Conservation (phyloP, 2,329 filamentous ascomycete species). For the Lecanicillium sp. region DNA sequence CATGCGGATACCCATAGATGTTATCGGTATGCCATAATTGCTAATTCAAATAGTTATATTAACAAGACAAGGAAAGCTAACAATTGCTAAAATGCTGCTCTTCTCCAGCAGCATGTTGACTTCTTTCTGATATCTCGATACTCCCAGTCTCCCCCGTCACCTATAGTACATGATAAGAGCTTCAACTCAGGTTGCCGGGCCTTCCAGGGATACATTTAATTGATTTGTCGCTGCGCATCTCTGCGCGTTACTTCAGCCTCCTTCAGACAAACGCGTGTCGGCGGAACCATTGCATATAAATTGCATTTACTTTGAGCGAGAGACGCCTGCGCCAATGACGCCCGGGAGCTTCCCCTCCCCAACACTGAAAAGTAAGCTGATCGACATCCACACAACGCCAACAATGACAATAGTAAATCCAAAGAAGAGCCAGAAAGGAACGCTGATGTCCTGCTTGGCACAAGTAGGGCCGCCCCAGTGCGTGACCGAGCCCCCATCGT, state of each 20-base stretch:
- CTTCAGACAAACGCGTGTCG: too few relatives aligned
- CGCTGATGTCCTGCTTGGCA: conserved; percentile 85
- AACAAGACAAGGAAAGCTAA: not conserved
- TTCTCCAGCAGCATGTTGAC: too few relatives aligned
- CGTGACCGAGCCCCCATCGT: conserved; percentile 53
- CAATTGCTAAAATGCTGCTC: not conserved
- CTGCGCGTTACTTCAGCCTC: too few relatives aligned
- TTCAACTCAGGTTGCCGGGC: not conserved
- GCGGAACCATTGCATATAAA: not conserved
- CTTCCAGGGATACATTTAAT: too few relatives aligned
- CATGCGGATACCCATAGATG: too few relatives aligned
- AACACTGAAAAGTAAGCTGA: conserved; percentile 75
- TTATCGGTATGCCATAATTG: not conserved
- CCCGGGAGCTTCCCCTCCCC: conserved; percentile 84
- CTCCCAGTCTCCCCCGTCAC: not conserved
- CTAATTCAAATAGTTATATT: not conserved
- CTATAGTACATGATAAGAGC: conserved; percentile 8
- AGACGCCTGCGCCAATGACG: conserved; percentile 93
- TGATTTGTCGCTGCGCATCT: too few relatives aligned
- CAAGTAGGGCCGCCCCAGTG: conserved; percentile 83
- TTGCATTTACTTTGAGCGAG: conserved; percentile 53
- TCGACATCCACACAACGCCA: conserved; percentile 60
- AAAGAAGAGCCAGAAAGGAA: conserved; percentile 80
- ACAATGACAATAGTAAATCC: conserved; percentile 67
- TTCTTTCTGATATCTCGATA: not conserved